A percentile compares a stretch with the other conserved stretches of the same genome.
These are phyloP conservation scores for Fomitopsis pulvina DNA, from an alignment of 768 basidiomycete species.

Conservation along the genomic window DNA sequence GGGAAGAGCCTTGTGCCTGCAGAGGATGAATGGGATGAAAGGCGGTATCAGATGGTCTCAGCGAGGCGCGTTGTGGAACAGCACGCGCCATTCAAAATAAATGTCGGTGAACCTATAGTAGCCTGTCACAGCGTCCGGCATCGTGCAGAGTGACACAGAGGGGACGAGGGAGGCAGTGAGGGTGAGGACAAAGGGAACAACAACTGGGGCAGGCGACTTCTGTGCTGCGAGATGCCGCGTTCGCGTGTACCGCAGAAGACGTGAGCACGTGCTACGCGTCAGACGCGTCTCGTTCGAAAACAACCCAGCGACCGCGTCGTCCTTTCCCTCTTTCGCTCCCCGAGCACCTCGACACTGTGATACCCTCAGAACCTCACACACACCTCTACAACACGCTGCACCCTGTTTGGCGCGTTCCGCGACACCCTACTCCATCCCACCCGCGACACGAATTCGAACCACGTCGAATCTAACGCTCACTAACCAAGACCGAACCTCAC, in stretches of 20 bases:
- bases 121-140: constrained; percentile 40
- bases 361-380: background rate
- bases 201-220: background rate
- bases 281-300: constrained; percentile 12
- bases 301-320: background rate
- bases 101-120: constrained; percentile 85
- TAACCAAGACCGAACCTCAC: background rate
- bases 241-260: background rate
- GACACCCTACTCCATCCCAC: constrained; percentile 5
- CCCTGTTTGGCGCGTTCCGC: background rate
- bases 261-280: constrained; percentile 3
- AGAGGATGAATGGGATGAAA: too few species aligned
- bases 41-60: background rate
- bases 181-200: background rate
- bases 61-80: background rate
- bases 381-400: background rate
- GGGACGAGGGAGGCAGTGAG: background rate
- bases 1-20: constrained; percentile 53
- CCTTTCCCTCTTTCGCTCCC: background rate
- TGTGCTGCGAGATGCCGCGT: background rate
- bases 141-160: constrained; percentile 3
- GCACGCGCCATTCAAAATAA: constrained; percentile 66
- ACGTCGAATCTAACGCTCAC: constrained; percentile 12
- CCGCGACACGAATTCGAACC: constrained; percentile 1
- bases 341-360: background rate